Evolutionary conservation across 108 stramenopile species (phyloP), one percentile per base, ranked within the genome.

Genomic region (Cyclotella distinguenda): DNA sequence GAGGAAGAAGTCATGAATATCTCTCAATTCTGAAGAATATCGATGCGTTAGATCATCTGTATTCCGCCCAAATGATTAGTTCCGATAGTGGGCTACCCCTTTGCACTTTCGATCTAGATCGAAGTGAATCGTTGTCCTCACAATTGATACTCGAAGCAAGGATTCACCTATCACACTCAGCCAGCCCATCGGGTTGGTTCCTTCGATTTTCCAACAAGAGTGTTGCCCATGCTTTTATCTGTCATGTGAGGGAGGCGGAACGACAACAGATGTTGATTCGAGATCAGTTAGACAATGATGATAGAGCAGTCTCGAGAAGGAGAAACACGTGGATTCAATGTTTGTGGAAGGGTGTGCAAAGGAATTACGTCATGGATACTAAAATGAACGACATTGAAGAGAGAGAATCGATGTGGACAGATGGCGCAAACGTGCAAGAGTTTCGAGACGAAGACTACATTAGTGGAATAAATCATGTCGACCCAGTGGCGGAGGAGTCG

Each of bases 111-210:
- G 0, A 39, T 30, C 33, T n/a, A 23, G 28, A 47, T 46, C 28
- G 22, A 13, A 13, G 49, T 9, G 32, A 42, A 19, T 48, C 35
- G 28, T 11, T 45, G 3, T 45, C 54, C 11, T 45, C 42, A 16
- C 58, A 52, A 22, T 44, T 72, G 40, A 42, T 78, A 2, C 25
- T 48, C 6, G 71, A 72, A 56, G 66, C 77, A 38, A 70, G 77
- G 11, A 18, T 78, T 31, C 71, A 68, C 32, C 70, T 78, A 16
- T 72, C 71, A 7, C 45, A 55, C 26, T 53, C 40, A 4, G 77
- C 71, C 13, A 26, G 65, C 9, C 77, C 71, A 0, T 33, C 39
- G 33, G 77, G 77, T 16, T 78, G 77, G 77, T 78, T 72, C 65
- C 40, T 78, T 4, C 65, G 66, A 7, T 42, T 78, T 21, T 51